These are phyloP conservation scores for Alnus rubra DNA, from an alignment of 306 rosid species.

Conservation along the genomic window DNA sequence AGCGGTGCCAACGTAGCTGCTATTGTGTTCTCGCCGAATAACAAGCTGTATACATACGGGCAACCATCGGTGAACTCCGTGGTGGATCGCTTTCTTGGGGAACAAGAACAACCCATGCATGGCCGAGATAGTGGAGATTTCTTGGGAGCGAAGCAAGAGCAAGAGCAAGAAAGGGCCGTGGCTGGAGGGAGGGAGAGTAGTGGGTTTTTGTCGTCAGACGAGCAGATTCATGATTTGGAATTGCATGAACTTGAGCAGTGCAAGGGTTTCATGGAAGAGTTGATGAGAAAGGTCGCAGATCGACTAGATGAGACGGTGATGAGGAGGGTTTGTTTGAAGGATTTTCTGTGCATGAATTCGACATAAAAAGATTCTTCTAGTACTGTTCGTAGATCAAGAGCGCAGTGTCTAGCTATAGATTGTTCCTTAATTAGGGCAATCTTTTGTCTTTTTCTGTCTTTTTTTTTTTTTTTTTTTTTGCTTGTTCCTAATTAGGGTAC, in stretches of 20 bases:
- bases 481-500: no score
- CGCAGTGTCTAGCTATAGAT: no score
- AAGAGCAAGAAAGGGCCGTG: no score
- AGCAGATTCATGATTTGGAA: neutral
- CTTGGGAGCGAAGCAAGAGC: no score
- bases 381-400: no score
- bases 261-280: neutral
- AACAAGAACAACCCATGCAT: neutral
- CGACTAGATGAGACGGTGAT: neutral
- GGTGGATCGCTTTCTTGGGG: neutral
- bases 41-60: neutral
- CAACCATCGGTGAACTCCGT: neutral
- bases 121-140: neutral
- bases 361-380: no score
- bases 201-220: no score
- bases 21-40: neutral
- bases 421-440: no score
- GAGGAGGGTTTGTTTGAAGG: neutral
- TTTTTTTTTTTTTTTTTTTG: no score
- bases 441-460: no score
- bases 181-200: no score
- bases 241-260: neutral
- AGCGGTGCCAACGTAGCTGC: neutral
- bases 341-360: neutral
- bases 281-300: neutral